Percentiles rank a stretch among this genome's conserved stretches.
Conservation (phyloP, 2,329 filamentous ascomycete genomes). For the Mariannaea elegans region DNA sequence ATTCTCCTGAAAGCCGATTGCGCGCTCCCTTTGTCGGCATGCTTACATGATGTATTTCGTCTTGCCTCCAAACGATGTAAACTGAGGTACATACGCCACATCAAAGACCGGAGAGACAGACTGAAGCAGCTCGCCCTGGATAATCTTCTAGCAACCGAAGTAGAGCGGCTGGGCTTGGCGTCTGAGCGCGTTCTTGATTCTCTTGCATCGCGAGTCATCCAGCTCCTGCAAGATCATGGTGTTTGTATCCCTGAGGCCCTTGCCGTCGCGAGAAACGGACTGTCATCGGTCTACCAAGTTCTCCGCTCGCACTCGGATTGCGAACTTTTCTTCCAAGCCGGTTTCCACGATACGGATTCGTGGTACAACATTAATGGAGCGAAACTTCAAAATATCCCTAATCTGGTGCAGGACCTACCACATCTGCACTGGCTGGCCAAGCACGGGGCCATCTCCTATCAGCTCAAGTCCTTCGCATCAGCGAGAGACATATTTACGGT, state of each 20-base stretch:
- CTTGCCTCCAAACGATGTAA: conserved; percentile 3
- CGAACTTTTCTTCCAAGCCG: conserved; percentile 1
- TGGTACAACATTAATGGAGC: background rate
- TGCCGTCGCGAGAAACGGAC: background rate
- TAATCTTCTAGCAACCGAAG: conserved; percentile 4
- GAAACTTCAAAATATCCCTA: background rate
- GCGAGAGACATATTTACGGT: background rate
- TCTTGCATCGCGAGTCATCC: background rate
- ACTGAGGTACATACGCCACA: conserved; percentile 1
- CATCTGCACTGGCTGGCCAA: background rate
- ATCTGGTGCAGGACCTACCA: background rate
- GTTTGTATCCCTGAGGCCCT: conserved; percentile 1
- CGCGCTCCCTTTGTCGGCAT: background rate
- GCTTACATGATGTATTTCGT: background rate
- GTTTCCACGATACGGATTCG: conserved; percentile 4
- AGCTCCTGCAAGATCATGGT: background rate
- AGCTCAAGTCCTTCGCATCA: conserved; percentile 1
- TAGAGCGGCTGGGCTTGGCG: conserved; percentile 1
- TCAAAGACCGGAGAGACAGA: conserved; percentile 4
- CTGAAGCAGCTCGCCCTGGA: conserved; percentile 2
- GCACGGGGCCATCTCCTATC: background rate
- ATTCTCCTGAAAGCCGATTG: conserved; percentile 1
- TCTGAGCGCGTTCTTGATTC: conserved; percentile 9
- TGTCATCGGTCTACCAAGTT: background rate
- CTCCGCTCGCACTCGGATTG: background rate